A percentile compares a stretch with the other conserved stretches of the same genome.
Conservation (phyloP, 192 early-diverging fungal species). For the Backusella sp. region DNA sequence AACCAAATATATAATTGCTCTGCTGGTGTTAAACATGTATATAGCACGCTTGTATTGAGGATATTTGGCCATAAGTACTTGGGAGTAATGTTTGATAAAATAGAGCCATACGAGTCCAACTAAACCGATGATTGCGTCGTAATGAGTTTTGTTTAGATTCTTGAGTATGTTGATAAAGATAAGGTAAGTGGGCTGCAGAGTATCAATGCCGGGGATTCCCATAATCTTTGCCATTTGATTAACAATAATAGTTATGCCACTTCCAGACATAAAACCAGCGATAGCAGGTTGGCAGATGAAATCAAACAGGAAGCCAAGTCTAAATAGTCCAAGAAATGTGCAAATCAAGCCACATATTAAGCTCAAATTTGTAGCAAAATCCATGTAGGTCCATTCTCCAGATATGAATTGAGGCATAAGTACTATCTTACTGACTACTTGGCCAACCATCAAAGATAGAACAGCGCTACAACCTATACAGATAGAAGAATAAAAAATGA, state of each 20-base stretch:
- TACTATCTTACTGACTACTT: slow-evolving; percentile 46
- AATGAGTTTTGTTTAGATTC: slow-evolving; percentile 35
- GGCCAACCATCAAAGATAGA: slow-evolving; percentile 71
- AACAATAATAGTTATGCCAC: slow-evolving; percentile 76
- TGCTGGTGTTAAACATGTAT: slow-evolving; percentile 66
- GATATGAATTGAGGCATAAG: slow-evolving; percentile 16
- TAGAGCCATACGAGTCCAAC: slow-evolving; percentile 40
- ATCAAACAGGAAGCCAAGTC: slow-evolving; percentile 83
- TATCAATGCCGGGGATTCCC: slow-evolving; percentile 75
- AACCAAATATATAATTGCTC: slow-evolving; percentile 74
- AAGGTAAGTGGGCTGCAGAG: slow-evolving; percentile 66
- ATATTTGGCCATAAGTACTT: slow-evolving; percentile 38
- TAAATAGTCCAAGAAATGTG: slow-evolving; percentile 72
- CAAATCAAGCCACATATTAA: slow-evolving; percentile 74
- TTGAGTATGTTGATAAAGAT: slow-evolving; percentile 69
- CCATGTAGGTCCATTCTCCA: slow-evolving; percentile 29
- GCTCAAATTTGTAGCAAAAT: slow-evolving; percentile 59
- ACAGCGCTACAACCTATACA: slow-evolving; percentile 49
- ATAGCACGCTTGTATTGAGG: slow-evolving; percentile 47
- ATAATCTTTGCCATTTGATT: slow-evolving; percentile 62
- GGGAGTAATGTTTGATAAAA: slow-evolving; percentile 31
- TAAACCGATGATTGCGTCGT: slow-evolving; percentile 66
- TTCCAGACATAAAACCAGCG: slow-evolving; percentile 85
- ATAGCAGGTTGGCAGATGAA: slow-evolving; percentile 84
- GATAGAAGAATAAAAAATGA: background rate